phyloP scores from a whole-genome alignment of 352 stramenopile genomes.

The Phytophthora quininea region DNA sequence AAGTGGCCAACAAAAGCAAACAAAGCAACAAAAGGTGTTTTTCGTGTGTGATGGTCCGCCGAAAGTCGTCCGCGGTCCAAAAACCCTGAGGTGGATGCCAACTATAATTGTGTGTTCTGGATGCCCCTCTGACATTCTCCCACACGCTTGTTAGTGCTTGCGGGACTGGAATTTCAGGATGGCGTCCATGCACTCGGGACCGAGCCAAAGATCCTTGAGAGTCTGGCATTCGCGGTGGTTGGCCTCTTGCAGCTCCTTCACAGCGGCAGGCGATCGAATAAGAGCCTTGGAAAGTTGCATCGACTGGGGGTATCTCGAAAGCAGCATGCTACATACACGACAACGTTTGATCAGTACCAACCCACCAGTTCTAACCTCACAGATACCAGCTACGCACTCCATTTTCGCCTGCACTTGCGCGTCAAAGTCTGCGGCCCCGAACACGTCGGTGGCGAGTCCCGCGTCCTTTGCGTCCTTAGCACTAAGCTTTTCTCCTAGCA shows the following conservation, averaged over 20 bases:
- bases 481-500: slow-evolving; percentile 87
- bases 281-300: slow-evolving; percentile 70
- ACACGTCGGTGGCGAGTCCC: slow-evolving; percentile 60
- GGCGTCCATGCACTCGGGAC: slow-evolving; percentile 77
- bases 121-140: too few species aligned
- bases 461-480: slow-evolving; percentile 55
- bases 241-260: slow-evolving; percentile 61
- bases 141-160: slow-evolving; percentile 38
- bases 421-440: slow-evolving; percentile 71
- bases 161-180: slow-evolving; percentile 77
- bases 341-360: neutral
- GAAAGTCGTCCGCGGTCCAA: too few species aligned
- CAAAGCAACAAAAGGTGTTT: too few species aligned
- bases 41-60: too few species aligned
- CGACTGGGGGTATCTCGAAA: slow-evolving; percentile 68
- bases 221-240: slow-evolving; percentile 66
- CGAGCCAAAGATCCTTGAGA: slow-evolving; percentile 78
- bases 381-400: slow-evolving; percentile 44
- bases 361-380: neutral
- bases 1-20: too few species aligned
- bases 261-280: slow-evolving; percentile 48
- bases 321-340: slow-evolving; percentile 40
- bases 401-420: slow-evolving; percentile 58
- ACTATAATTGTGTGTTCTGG: too few species aligned
- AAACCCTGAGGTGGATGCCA: too few species aligned